Base-by-base conservation (phyloP, 2,329 filamentous ascomycete species). In the Lecanoromycetidae sp. region DNA sequence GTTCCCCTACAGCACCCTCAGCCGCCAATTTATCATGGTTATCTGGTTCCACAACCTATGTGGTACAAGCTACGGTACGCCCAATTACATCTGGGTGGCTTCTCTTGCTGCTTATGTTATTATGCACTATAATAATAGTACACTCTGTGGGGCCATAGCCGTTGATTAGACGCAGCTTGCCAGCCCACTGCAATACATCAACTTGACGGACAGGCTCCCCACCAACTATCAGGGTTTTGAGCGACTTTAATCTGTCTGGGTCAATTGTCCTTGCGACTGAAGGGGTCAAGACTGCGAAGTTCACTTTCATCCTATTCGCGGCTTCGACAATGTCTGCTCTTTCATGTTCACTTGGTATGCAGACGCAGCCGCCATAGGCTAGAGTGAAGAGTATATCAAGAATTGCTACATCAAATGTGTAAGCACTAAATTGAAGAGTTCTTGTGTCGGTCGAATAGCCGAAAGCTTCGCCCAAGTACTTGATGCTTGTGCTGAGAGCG, bases 391-490 rank as follows among this genome's bases (percentile, higher is more conserved):
- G 35, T 25, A 42, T 52, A n/a, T 53, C 46, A 25, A 41, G 38
- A 17, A 52, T 58, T 51, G 29, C 45, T 27, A 52, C 50, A 40
- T 59, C 58, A 39, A 59, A 60, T 8, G 39, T 50, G 30, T 58
- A 59, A 17, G 46, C 61, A 1, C 63, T 60, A 34, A 66, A 67
- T 42, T 68, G 63, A 3, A 67, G 55, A 3, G 80, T 74, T 4
- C 81, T 38, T 9, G n/a, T 32, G 17, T 42, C 32, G 12, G 12
- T 13, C 10, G 23, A 27, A 12, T 13, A 17, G 5, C n/a, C 36
- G 36, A 20, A 12, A 13, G 17, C 27, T 15, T n/a, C 17, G 12
- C 12, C 12, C 12, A 10, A 10, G 32, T 15, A 27, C 32, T 15
- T 44, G 8, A 40, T 20, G 22, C 32, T 23, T 17, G 41, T 48